These are phyloP conservation scores for Bruguiera hainesii DNA, from an alignment of 441 rosid species.

Conservation along the genomic window DNA sequence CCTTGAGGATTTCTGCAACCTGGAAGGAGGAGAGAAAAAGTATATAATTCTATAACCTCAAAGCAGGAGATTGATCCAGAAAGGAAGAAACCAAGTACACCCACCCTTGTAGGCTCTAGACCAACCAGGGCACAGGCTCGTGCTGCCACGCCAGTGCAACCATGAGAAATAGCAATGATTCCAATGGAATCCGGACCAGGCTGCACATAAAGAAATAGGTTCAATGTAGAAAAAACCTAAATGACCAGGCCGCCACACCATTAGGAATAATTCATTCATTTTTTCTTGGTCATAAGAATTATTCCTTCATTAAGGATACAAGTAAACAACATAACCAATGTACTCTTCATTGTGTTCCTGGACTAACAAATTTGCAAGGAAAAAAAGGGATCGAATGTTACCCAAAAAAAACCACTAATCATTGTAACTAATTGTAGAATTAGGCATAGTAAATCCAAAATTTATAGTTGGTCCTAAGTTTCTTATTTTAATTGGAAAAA, in stretches of 20 bases:
- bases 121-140: slow-evolving; percentile 99
- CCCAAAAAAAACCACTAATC: no score
- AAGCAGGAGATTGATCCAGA: slow-evolving; percentile 7
- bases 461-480: not conserved
- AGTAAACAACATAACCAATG: no score
- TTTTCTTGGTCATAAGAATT: no score
- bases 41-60: slow-evolving; percentile 1
- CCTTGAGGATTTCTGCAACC: slow-evolving; percentile 99
- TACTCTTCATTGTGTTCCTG: no score
- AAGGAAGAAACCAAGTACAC: slow-evolving; percentile 16
- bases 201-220: slow-evolving; percentile 36
- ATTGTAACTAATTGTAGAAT: no score
- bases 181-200: slow-evolving; percentile 99
- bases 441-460: no score
- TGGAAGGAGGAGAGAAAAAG: slow-evolving; percentile 22
- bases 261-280: no score
- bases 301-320: no score
- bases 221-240: slow-evolving; percentile 1
- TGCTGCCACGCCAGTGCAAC: slow-evolving; percentile 99
- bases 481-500: not conserved
- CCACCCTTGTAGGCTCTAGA: slow-evolving; percentile 96
- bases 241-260: not conserved
- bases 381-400: no score
- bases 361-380: no score
- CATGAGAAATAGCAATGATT: slow-evolving; percentile 99